Conservation (phyloP, 768 basidiomycete species). For the Naganishia vaughanmartiniae region DNA sequence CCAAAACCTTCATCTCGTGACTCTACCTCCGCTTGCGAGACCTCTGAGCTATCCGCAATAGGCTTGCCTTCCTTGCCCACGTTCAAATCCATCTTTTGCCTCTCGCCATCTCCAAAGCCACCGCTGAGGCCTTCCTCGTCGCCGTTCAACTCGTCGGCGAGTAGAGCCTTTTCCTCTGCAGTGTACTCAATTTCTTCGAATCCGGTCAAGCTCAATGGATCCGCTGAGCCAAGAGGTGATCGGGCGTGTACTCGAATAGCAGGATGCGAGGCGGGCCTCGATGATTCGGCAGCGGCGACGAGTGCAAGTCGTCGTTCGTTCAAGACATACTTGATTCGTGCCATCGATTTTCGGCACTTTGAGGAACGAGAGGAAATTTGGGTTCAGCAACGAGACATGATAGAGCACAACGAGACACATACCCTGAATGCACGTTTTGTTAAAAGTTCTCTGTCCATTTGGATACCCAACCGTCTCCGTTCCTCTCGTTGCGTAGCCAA, state of each 20-base stretch:
- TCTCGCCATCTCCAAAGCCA: conserved; percentile 29
- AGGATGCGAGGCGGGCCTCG: conserved; percentile 18
- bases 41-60: conserved; percentile 35
- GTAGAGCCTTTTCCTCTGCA: conserved; percentile 24
- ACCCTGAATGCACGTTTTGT: conserved; percentile 46
- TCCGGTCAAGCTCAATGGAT: conserved; percentile 34
- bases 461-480: conserved; percentile 60
- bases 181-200: conserved; percentile 30
- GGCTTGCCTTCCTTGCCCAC: conserved; percentile 23
- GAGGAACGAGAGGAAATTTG: background rate
- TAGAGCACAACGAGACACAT: conserved; percentile 26
- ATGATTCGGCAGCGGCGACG: conserved; percentile 60
- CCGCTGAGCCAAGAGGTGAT: conserved; percentile 28
- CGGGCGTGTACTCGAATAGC: conserved; percentile 26
- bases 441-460: conserved; percentile 44
- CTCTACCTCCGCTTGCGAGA: conserved; percentile 41
- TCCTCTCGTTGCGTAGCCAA: conserved; percentile 84
- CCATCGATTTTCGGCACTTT: conserved; percentile 91
- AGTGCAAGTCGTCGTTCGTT: conserved; percentile 86
- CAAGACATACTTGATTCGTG: conserved; percentile 86
- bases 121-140: background rate
- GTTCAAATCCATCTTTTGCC: conserved; percentile 26
- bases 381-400: background rate
- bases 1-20: conserved; percentile 40
- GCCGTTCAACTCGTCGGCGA: conserved; percentile 23